Evolutionary conservation across 768 basidiomycete genomes (phyloP), one percentile per base, ranked within the genome.

Genomic region (Leccinum subgranulosum): DNA sequence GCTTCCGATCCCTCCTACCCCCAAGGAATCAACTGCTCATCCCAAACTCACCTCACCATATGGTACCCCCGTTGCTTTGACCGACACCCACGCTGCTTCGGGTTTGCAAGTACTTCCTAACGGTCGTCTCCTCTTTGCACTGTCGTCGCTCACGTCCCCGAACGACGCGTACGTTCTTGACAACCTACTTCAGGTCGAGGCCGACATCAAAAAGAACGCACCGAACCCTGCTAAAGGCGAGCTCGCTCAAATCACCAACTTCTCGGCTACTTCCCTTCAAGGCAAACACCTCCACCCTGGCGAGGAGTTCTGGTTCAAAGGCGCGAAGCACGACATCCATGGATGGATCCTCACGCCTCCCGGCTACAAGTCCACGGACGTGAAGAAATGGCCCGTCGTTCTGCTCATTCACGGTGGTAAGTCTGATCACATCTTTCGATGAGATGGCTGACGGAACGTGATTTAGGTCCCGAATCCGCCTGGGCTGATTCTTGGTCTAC

Each of bases 401-500:
- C 73, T 95, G 64, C 73, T 94, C 31, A 94, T 96, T 36, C 94
- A 93, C 57, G 90, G 90, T 60, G 88, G 86, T 76, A 48, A 41
- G 71, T 68, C 28, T 2, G 17, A 51, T 51, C 17, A 7, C 41
- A 33, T 19, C 15, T 33, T 11, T 31, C 25, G 36, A 15, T 28
- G 34, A 15, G 19, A 27, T 28, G 27, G 28, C 54, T 58, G 10
- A 63, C 14, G 2, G 39, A 39, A 23, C 25, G 59, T 25, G 25
- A 45, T 63, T 68, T 74, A 76, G 86, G 87, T 17, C 89, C 90
- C 6, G 87, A 92, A 67, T 79, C 86, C 28, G 91, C 89, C 49
- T 97, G 94, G 94, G 85, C 86, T 62, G 94, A 97, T 67, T 79
- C 84, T 46, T 98, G 95, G 95, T 88, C 85, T 3, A 94, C 85